A percentile compares a stretch with the other conserved stretches of the same genome.
These are phyloP conservation scores for Pyrus bretschneideri DNA, from an alignment of 306 rosid species.

Conservation along the genomic window DNA sequence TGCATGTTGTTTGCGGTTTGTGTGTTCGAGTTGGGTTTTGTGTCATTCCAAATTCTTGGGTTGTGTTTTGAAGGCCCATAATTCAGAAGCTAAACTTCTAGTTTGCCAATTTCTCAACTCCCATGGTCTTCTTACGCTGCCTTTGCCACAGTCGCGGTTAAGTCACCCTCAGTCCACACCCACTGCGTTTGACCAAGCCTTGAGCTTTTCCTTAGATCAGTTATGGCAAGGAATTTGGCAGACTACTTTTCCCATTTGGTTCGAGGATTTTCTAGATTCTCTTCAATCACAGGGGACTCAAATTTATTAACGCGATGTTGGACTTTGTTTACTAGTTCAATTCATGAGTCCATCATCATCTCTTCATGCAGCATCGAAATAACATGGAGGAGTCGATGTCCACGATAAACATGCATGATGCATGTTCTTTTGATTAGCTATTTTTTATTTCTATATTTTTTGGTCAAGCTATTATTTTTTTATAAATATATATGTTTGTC, in stretches of 20 bases:
- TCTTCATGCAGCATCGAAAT: no score
- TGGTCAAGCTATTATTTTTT: no score
- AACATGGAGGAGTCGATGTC: no score
- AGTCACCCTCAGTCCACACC: background rate
- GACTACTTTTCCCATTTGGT: background rate
- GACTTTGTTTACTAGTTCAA: background rate
- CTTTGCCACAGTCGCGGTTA: background rate
- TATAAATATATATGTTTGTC: no score
- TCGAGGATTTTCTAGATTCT: background rate
- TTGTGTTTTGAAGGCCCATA: background rate
- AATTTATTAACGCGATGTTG: background rate
- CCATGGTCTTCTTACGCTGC: background rate
- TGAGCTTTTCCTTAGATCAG: background rate
- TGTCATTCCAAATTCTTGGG: background rate
- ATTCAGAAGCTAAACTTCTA: background rate
- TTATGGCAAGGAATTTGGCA: background rate
- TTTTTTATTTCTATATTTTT: no score
- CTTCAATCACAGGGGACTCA: background rate
- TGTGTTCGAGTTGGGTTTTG: background rate
- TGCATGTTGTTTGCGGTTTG: background rate
- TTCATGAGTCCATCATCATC: no score
- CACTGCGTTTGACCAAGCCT: background rate
- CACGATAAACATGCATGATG: no score
- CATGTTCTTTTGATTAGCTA: no score
- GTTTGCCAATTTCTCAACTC: background rate